Evolutionary conservation across 1,139 yeast species (phyloP).

Genomic region (Meyerozyma sp.): DNA sequence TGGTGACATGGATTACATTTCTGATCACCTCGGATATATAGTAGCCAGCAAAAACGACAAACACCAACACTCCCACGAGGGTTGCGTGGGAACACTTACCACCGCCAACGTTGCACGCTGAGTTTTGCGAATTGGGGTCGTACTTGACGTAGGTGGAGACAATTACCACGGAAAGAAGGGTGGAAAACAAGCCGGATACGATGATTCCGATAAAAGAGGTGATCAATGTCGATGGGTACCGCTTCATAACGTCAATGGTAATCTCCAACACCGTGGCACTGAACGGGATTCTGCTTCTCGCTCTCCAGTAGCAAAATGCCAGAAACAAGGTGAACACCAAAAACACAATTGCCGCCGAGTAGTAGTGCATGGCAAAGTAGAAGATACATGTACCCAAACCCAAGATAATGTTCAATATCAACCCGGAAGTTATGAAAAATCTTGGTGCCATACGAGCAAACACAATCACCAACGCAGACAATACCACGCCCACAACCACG

Average conservation of each 20-base stretch:
- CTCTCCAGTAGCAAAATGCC: constrained; percentile 70
- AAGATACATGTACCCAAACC: constrained; percentile 75
- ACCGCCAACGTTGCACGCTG: constrained; percentile 43
- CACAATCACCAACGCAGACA: constrained; percentile 51
- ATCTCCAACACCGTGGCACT: constrained; percentile 71
- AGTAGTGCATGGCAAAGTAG: constrained; percentile 59
- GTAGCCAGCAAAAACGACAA: constrained; percentile 79
- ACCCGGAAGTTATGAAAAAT: constrained; percentile 64
- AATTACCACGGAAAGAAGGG: constrained; percentile 60
- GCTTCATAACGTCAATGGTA: constrained; percentile 69
- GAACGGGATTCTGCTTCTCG: constrained; percentile 64
- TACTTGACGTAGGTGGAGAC: constrained; percentile 75
- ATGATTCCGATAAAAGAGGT: constrained; percentile 64
- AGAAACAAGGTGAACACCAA: constrained; percentile 57
- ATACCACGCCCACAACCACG: constrained; percentile 53
- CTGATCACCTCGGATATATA: constrained; percentile 81
- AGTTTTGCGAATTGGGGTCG: constrained; percentile 36
- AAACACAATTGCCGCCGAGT: constrained; percentile 76
- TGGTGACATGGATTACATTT: constrained; percentile 79
- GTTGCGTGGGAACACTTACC: constrained; percentile 66
- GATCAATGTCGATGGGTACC: constrained; percentile 63
- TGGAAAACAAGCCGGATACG: constrained; percentile 58
- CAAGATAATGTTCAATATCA: constrained; percentile 59
- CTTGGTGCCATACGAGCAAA: constrained; percentile 63
- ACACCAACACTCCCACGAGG: constrained; percentile 61